Evolutionary conservation across 345 rosid species (phyloP).

Genomic region (Bruguiera sexangula): DNA sequence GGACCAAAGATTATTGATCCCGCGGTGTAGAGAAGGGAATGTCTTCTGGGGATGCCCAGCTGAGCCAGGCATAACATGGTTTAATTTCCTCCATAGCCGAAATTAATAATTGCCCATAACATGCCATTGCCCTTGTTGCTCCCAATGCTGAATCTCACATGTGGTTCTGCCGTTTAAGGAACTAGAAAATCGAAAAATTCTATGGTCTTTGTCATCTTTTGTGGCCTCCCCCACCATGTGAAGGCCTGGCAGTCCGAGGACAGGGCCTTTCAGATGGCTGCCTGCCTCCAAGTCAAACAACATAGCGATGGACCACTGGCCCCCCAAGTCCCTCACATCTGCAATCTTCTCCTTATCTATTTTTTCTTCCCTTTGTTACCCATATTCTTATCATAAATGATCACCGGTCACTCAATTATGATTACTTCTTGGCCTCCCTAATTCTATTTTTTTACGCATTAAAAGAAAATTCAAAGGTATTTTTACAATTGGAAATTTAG

Average conservation of each 20-base stretch:
- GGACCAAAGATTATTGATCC: background rate
- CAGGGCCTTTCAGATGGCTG: constrained; percentile 17
- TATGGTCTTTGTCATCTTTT: constrained; percentile 25
- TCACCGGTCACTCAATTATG: too few species aligned
- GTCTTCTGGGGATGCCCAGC: constrained; percentile 11
- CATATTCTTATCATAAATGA: constrained; percentile 1
- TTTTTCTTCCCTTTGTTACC: background rate
- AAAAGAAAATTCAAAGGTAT: too few species aligned
- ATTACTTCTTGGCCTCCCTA: too few species aligned
- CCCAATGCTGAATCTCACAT: constrained; percentile 25
- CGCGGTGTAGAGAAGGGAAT: constrained; percentile 19
- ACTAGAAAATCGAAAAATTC: constrained; percentile 15
- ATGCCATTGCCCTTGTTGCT: background rate
- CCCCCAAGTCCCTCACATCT: constrained; percentile 1
- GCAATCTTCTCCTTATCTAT: background rate
- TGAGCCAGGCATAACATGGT: background rate
- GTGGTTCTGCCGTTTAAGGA: constrained; percentile 32
- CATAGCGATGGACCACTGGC: constrained; percentile 13
- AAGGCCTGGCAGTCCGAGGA: constrained; percentile 19
- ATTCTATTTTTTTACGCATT: too few species aligned
- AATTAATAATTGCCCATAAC: background rate
- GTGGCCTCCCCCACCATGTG: constrained; percentile 23
- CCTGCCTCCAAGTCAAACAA: constrained; percentile 25
- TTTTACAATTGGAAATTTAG: too few species aligned
- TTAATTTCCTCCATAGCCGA: background rate